Conservation (phyloP, 306 rosid genomes). For the Casuarina equisetifolia region DNA sequence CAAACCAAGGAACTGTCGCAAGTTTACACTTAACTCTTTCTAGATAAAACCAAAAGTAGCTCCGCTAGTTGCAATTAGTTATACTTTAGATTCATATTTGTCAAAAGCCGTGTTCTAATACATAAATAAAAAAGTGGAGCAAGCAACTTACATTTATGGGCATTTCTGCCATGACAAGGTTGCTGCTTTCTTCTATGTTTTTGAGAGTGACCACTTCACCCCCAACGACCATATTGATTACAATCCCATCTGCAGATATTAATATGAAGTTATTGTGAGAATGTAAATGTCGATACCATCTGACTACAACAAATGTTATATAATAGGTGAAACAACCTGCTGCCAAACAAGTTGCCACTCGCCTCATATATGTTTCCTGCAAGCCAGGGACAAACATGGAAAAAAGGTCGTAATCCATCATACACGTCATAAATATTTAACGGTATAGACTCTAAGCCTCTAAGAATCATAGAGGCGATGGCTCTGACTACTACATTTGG, state of each 20-base stretch:
- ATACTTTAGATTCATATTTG: constrained; percentile 1
- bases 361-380: constrained; percentile 87
- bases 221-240: constrained; percentile 92
- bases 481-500: neutral
- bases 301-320: constrained; percentile 22
- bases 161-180: constrained; percentile 84
- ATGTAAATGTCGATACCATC: constrained; percentile 21
- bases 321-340: constrained; percentile 60
- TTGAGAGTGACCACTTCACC: constrained; percentile 86
- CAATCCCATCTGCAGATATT: constrained; percentile 71
- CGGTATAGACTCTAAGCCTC: constrained; percentile 24
- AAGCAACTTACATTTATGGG: constrained; percentile 73
- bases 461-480: neutral
- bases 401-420: constrained; percentile 22
- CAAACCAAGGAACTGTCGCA: neutral
- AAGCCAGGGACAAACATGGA: constrained; percentile 24
- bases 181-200: constrained; percentile 75
- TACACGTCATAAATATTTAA: constrained; percentile 2
- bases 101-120: constrained; percentile 7
- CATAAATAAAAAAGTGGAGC: constrained; percentile 1
- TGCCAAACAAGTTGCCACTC: constrained; percentile 73
- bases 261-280: constrained; percentile 30
- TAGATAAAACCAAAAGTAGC: neutral
- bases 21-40: neutral
- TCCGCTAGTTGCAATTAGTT: neutral